Base-by-base conservation (phyloP, 345 rosid species). In the Salix purpurea region DNA sequence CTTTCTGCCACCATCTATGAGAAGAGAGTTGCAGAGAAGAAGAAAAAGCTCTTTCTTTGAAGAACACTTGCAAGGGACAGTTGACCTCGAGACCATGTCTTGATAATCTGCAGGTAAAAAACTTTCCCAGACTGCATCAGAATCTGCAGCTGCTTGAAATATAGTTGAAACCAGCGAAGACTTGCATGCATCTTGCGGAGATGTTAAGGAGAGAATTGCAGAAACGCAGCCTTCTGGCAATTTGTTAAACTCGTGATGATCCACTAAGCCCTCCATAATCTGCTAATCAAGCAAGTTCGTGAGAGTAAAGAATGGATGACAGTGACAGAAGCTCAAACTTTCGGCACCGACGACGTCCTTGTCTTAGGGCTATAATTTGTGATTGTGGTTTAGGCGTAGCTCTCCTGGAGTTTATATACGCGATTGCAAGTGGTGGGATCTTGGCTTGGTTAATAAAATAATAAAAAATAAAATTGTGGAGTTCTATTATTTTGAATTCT, bases 161-260 rank as follows among this genome's bases (percentile, higher is more conserved):
- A 73, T 64, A 2, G 87, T 62, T 4, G 93, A 92, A 2, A 89
- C 88, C 42, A 58, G 23, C 0, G 93, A 83, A 4, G 87, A 87
- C 11, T 82, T 81, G 82, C 84, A 81, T 2, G 83, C 86, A 73
- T 92, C 94, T 1, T 66, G 48, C 0, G 98, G 98, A 40, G 96
- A 78, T 2, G 98, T 87, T 40, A 88, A 84, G 24, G 91, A 86
- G 8, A 92, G 77, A 39, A 94, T 85, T 6, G 74, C 73, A 2
- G 93, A 85, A 40, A 94, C 72, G 62, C 91, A 89, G 54, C 78
- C 90, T 84, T 88, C 90, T 11, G 97, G 96, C 74, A 94, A 78
- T 74, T 67, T 65, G 37, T 56, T 32, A 40, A 80, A 60, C 62
- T 56, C 13, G 0, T 56, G 26, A 56, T n/a, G 26, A 9, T 66